Evolutionary conservation across 768 basidiomycete genomes (phyloP).

Genomic region (Lactifluus hygrophoroides): DNA sequence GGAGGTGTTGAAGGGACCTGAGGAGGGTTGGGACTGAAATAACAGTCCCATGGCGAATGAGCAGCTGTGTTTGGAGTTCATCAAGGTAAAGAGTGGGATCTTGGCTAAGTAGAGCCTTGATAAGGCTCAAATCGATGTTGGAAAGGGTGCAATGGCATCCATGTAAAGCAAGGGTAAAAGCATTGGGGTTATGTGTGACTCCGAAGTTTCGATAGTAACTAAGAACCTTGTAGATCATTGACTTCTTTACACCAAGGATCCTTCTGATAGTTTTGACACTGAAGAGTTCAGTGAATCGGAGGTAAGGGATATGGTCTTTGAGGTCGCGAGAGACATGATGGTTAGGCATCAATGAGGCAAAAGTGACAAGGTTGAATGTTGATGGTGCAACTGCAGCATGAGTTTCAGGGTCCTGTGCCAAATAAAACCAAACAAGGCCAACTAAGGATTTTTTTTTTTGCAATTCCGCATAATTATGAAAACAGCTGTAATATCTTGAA

Average conservation of each 20-base stretch:
- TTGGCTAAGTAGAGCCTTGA: conserved; percentile 21
- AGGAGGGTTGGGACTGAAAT: conserved; percentile 28
- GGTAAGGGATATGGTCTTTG: too few relatives aligned
- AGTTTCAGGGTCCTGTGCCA: too few relatives aligned
- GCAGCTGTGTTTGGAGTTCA: conserved; percentile 27
- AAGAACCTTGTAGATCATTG: conserved; percentile 20
- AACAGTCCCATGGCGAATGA: conserved; percentile 18
- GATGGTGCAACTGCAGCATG: too few relatives aligned
- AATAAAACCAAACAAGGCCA: too few relatives aligned
- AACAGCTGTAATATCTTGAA: too few relatives aligned
- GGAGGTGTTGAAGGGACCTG: conserved; percentile 20
- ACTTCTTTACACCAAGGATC: not conserved
- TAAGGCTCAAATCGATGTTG: conserved; percentile 21
- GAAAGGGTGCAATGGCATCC: conserved; percentile 21
- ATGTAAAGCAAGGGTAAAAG: conserved; percentile 5
- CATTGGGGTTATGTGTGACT: conserved; percentile 16
- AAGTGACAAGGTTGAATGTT: too few relatives aligned
- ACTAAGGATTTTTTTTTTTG: too few relatives aligned
- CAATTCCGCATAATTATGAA: too few relatives aligned
- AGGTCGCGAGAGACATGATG: too few relatives aligned
- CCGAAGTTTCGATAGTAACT: conserved; percentile 17
- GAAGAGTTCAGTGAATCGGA: too few relatives aligned
- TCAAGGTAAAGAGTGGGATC: conserved; percentile 28
- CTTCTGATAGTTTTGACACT: too few relatives aligned
- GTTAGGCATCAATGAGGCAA: too few relatives aligned